Percentiles rank a stretch among this genome's conserved stretches.
Evolutionary conservation across 768 basidiomycete genomes (phyloP).

Genomic region (Rhodotorula graminis): DNA sequence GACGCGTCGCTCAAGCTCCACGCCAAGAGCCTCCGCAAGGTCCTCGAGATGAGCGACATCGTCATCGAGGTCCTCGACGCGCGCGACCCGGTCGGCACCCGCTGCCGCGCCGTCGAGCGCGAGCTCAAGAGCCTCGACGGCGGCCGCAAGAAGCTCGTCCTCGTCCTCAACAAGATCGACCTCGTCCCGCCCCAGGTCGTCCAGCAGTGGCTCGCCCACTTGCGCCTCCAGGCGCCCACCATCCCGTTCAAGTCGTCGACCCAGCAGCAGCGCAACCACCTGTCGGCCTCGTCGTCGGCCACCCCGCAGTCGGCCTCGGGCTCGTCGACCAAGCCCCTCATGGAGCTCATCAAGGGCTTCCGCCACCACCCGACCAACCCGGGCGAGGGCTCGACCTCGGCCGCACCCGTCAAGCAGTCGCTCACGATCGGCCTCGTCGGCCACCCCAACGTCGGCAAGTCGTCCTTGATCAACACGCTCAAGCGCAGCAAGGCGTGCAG

Average conservation of each 20-base stretch:
- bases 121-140: slow-evolving; percentile 65
- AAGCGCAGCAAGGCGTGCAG: slow-evolving; percentile 87
- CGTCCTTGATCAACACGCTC: slow-evolving; percentile 84
- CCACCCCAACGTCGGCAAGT: slow-evolving; percentile 97
- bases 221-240: slow-evolving; percentile 88
- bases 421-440: slow-evolving; percentile 87
- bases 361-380: slow-evolving; percentile 6
- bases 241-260: slow-evolving; percentile 82
- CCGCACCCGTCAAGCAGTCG: slow-evolving; percentile 25
- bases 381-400: background rate
- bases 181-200: slow-evolving; percentile 83
- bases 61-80: slow-evolving; percentile 79
- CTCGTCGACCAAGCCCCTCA: slow-evolving; percentile 42
- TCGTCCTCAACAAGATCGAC: slow-evolving; percentile 95
- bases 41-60: slow-evolving; percentile 89
- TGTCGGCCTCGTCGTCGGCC: slow-evolving; percentile 57
- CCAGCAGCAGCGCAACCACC: slow-evolving; percentile 71
- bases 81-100: slow-evolving; percentile 86
- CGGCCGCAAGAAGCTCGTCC: slow-evolving; percentile 86
- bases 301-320: slow-evolving; percentile 46
- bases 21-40: slow-evolving; percentile 62
- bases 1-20: slow-evolving; percentile 41
- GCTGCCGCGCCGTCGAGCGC: slow-evolving; percentile 88
- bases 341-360: slow-evolving; percentile 44
- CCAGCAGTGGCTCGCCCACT: slow-evolving; percentile 79